These are phyloP conservation scores for Allium cepa DNA, from an alignment of 106 monocot genomes.

Conservation along the genomic window DNA sequence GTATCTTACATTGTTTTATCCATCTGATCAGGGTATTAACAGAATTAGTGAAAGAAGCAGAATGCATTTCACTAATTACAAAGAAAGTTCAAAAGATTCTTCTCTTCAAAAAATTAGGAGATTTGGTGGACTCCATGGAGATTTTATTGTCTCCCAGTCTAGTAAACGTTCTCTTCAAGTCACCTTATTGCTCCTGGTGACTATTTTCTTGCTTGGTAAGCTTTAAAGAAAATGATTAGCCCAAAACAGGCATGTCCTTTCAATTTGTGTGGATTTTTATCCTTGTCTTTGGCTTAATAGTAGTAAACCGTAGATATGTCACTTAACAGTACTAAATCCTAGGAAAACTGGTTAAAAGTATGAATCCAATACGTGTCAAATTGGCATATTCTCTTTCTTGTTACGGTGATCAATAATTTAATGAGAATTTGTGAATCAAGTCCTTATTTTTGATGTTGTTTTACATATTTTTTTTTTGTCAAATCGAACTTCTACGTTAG, in stretches of 20 bases:
- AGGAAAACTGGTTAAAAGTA: too few species aligned
- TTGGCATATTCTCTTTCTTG: too few species aligned
- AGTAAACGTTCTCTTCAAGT: conserved; percentile 22
- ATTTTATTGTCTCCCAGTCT: conserved; percentile 13
- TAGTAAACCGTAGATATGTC: background rate
- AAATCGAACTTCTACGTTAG: too few species aligned
- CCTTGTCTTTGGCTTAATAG: background rate
- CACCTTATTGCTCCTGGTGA: conserved; percentile 26
- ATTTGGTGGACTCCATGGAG: conserved; percentile 15
- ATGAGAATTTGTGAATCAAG: too few species aligned
- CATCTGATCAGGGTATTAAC: conserved; percentile 27
- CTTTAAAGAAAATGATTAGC: background rate
- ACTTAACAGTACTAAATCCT: background rate
- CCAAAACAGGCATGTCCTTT: background rate
- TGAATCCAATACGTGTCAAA: too few species aligned
- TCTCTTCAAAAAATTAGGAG: conserved; percentile 14
- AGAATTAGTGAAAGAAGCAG: conserved; percentile 18
- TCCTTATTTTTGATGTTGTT: too few species aligned
- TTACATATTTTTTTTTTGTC: too few species aligned
- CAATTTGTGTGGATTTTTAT: background rate
- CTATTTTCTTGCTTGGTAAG: conserved; percentile 48
- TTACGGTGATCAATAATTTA: too few species aligned
- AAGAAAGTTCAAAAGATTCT: conserved; percentile 14
- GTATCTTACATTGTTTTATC: background rate
- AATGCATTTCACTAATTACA: conserved; percentile 16